Base-by-base conservation (phyloP, 805 yeast species). In the Tetrapisispora fleetii region DNA sequence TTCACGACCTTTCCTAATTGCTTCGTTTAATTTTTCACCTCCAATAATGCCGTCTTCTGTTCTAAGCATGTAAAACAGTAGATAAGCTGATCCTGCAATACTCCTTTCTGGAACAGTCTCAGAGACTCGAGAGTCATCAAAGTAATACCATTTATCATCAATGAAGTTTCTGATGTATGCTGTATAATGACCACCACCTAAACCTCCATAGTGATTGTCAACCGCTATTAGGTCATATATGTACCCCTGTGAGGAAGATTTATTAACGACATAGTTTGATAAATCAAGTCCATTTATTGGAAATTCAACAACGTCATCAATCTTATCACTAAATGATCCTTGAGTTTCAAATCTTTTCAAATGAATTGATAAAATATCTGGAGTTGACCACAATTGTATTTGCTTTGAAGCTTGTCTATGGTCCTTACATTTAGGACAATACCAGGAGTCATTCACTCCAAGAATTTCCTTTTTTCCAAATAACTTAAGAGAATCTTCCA, bases 131-230 rank as follows among this genome's bases (percentile, higher is more conserved):
- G 95, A 80, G 62, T 91, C 99, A 62, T 91, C 90, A 63, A 76
- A 91, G 62, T 89, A 85, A 62, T 89, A 88, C 98, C 98, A 93
- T 50, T 79, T 73, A 19, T 69, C 69, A 58, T 86, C 95, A 40
- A 79, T 72, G 63, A 79, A 82, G 59, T 90, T 90, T 63, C 83
- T 84, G 0, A 78, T 96, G 58, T 80, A 83, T 0, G 98, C 85
- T 1, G 99, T 93, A 65, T 93, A 91, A 69, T 93, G 98, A 1
- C 99, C 98, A 4, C 98, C 98, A 0, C 98, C 97, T 18, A 91
- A 71, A 0, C 97, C 96, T 45, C 98, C 99, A 63, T 75, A 89
- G 62, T 93, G 99, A 63, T 91, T 93, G 63, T 90, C 98, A 21
- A 93, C 96, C 0, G 93, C 98, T 57, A 86, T 74, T 52, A 93